phyloP scores from a whole-genome alignment of 306 rosid species.

The Cercis canadensis region DNA sequence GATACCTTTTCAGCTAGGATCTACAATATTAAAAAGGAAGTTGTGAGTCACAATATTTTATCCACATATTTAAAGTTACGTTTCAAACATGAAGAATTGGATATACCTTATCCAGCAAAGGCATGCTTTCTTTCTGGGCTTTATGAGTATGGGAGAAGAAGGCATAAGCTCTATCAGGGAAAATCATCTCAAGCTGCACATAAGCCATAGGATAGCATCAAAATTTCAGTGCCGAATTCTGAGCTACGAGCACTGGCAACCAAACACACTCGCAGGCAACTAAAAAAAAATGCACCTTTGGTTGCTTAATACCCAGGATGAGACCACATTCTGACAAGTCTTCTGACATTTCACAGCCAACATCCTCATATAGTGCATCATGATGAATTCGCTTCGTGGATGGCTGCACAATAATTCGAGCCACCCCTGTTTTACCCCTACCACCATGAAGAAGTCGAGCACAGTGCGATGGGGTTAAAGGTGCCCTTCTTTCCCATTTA shows the following conservation, averaged over 20 bases:
- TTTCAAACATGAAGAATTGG: constrained; percentile 10
- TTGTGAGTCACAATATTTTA: constrained; percentile 25
- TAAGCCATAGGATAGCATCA: constrained; percentile 16
- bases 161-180: constrained; percentile 89
- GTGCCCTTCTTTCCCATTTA: constrained; percentile 97
- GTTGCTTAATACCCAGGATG: constrained; percentile 88
- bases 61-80: not conserved
- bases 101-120: constrained; percentile 78
- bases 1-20: constrained; percentile 77
- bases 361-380: constrained; percentile 78
- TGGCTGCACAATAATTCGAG: constrained; percentile 83
- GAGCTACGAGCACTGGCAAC: not conserved
- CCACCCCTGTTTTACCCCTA: constrained; percentile 54
- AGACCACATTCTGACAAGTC: constrained; percentile 89
- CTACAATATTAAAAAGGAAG: constrained; percentile 41
- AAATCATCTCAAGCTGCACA: constrained; percentile 80
- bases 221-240: not conserved
- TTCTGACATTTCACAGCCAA: constrained; percentile 86
- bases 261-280: not conserved
- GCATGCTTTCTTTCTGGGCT: constrained; percentile 96
- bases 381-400: constrained; percentile 82
- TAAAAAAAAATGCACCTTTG: constrained; percentile 53
- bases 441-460: constrained; percentile 77
- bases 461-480: constrained; percentile 89
- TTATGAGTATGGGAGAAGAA: constrained; percentile 96